Evolutionary conservation across 2,329 filamentous ascomycete species (phyloP).

Genomic region (Nothopassalora personata): DNA sequence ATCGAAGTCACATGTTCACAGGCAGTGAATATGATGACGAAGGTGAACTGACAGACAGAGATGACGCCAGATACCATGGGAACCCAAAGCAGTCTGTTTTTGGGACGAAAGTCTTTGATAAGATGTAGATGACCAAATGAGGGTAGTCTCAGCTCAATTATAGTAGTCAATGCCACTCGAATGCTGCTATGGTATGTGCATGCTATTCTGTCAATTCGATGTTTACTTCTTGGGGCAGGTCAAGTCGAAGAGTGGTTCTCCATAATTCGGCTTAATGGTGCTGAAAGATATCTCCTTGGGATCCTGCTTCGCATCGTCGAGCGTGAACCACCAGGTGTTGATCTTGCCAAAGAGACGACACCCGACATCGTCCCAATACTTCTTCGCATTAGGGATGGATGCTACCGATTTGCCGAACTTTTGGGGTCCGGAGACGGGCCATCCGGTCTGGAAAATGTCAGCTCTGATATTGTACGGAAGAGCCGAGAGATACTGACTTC

Average conservation of each 20-base stretch:
- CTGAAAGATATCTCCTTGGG: conserved; percentile 6
- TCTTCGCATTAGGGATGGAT: conserved; percentile 62
- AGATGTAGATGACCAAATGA: conserved; percentile 30
- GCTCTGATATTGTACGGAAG: neutral
- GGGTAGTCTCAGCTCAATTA: neutral
- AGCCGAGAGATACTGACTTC: neutral
- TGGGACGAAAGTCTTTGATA: conserved; percentile 35
- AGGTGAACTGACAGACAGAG: conserved; percentile 20
- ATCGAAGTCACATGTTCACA: conserved; percentile 28
- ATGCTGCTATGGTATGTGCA: neutral
- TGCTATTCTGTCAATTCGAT: too few relatives aligned
- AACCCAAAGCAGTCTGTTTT: conserved; percentile 22
- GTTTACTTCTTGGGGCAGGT: neutral
- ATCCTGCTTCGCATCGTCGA: conserved; percentile 9
- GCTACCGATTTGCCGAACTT: conserved; percentile 59
- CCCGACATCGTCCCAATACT: conserved; percentile 74
- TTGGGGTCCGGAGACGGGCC: conserved; percentile 66
- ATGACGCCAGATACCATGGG: conserved; percentile 26
- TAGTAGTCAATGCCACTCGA: neutral
- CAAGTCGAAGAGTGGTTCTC: conserved; percentile 3
- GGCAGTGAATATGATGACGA: conserved; percentile 21
- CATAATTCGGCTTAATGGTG: conserved; percentile 3
- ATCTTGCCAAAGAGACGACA: conserved; percentile 61
- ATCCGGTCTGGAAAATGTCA: conserved; percentile 59
- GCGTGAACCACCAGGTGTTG: conserved; percentile 65